Percentiles rank a stretch among this genome's conserved stretches.
Conservation (phyloP, 306 rosid genomes). For the Quercus engelmannii region DNA sequence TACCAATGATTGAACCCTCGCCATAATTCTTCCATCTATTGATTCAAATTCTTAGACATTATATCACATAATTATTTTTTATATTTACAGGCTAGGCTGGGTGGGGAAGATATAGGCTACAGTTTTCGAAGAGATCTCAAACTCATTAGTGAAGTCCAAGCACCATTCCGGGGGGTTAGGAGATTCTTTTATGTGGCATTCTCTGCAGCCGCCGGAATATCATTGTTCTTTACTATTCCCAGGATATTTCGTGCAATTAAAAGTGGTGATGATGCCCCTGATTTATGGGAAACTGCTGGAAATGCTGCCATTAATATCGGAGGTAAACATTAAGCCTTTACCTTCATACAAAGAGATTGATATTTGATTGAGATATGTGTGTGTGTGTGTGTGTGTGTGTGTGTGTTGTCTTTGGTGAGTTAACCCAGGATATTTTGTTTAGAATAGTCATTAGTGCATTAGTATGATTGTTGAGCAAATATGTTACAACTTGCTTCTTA, state of each 20-base stretch:
- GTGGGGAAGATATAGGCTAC: constrained; percentile 95
- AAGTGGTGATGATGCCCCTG: constrained; percentile 88
- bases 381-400: too few species aligned
- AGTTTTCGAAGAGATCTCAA: constrained; percentile 95
- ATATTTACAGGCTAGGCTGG: constrained; percentile 72
- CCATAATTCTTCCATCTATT: constrained; percentile 8
- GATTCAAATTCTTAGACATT: background rate
- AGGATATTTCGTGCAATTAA: constrained; percentile 60
- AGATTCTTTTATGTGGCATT: constrained; percentile 80
- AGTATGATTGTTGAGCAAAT: constrained; percentile 5
- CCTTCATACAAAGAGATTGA: constrained; percentile 20
- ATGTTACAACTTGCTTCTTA: constrained; percentile 28
- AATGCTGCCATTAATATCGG: constrained; percentile 86
- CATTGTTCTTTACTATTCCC: constrained; percentile 67
- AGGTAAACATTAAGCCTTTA: constrained; percentile 52
- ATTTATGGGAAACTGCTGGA: constrained; percentile 77
- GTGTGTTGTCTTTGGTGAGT: background rate
- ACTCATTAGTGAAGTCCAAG: constrained; percentile 99
- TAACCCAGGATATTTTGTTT: constrained; percentile 1
- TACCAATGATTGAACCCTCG: background rate
- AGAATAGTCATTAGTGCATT: background rate
- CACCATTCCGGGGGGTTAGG: constrained; percentile 95
- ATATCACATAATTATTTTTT: constrained; percentile 5
- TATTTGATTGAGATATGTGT: constrained; percentile 9
- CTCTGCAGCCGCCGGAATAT: constrained; percentile 91